Base-by-base conservation (phyloP, 768 basidiomycete genomes). In the Lanmaoa pseudosensibilis region DNA sequence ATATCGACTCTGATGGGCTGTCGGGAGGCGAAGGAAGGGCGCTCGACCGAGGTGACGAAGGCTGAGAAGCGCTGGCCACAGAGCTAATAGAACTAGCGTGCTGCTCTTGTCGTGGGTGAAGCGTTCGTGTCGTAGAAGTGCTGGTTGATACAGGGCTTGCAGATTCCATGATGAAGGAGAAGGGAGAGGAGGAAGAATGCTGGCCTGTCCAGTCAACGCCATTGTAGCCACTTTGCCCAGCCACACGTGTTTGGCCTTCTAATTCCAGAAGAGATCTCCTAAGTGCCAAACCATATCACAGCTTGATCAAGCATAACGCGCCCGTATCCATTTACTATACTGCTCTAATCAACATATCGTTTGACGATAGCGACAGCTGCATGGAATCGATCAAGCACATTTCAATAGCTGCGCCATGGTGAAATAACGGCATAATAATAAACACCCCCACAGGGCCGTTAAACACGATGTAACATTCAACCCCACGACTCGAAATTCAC, bases 1-100 rank as follows among this genome's bases (percentile, higher is more conserved):
- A 89, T 39, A 84, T 73, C 2, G 85, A 86, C 48, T 78, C 83
- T 10, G 82, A 77, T 40, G 81, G 87, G 64, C 86, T 87, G 64
- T 82, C 79, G 40, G 85, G 81, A 12, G 83, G 80, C 9, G 86
- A 86, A 18, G 82, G 82, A 41, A 80, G 69, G 3, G 75, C 70
- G 57, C 79, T 80, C 15, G 78, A 79, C 61, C 74, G 74, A 16
- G 82, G 79, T 9, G 80, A 83, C 6, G 78, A 77, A 0, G 80
- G 76, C 39, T 69, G 74, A 21, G 80, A 82, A 34, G 64, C 54
- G 38, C 62, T 51, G 49, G 59, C 15, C 27, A 46, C 39, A 40
- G 58, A 23, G 5, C 30, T 19, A 23, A 36, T 7, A 39, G 61
- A 33, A 41, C 55, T 44, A 37, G 21, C n/a, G 18, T 27, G 27